Evolutionary conservation across 2,329 filamentous ascomycete genomes (phyloP).

Genomic region (Fusarium keratoplasticum): DNA sequence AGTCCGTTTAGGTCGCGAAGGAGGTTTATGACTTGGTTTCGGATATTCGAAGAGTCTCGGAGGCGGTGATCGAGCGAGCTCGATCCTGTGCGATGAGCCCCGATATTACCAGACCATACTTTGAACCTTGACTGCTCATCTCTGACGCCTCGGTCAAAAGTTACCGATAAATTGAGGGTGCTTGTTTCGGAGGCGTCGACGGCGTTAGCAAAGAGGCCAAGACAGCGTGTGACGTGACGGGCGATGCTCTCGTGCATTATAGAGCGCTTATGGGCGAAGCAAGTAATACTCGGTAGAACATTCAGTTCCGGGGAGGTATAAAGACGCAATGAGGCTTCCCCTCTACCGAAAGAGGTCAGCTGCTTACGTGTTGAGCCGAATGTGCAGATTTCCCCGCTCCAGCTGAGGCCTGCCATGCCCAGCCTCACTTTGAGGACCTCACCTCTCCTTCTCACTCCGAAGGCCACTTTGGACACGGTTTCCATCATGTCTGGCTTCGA

Average conservation of each 20-base stretch:
- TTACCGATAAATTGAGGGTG: fast-evolving
- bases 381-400: not conserved
- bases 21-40: not conserved
- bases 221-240: not conserved
- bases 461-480: not conserved
- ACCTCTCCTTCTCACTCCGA: not conserved
- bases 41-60: constrained; percentile 18
- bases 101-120: constrained; percentile 18
- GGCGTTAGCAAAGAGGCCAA: not conserved
- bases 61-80: constrained; percentile 13
- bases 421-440: not conserved
- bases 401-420: not conserved
- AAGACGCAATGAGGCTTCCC: not conserved
- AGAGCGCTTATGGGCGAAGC: not conserved
- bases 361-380: not conserved
- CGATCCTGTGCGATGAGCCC: not conserved
- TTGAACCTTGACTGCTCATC: constrained; percentile 22
- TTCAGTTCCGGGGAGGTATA: not conserved
- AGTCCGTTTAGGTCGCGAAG: not conserved
- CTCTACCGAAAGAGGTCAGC: not conserved
- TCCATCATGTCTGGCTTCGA: constrained; percentile 21
- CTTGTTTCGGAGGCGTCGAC: not conserved
- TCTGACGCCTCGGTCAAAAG: not conserved
- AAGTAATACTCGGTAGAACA: not conserved
- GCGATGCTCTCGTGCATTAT: not conserved